Evolutionary conservation across 495 filamentous ascomycete genomes (phyloP).

Genomic region (Penicillium paxilli): DNA sequence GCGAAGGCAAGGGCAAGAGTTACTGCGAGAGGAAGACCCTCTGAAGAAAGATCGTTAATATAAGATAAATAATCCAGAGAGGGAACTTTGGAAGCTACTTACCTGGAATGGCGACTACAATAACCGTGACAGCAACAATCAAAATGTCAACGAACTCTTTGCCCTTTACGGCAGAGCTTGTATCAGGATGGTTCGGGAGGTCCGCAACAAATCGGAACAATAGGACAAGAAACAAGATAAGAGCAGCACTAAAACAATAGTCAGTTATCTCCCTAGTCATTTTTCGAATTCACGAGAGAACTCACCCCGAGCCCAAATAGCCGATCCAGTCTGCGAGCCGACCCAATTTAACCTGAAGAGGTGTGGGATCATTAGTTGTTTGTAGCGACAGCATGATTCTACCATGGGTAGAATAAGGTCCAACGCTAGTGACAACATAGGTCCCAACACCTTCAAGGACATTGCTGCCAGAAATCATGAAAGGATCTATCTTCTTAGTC

Average conservation of each 20-base stretch:
- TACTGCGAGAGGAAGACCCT: conserved; percentile 66
- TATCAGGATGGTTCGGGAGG: conserved; percentile 47
- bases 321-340: conserved; percentile 66
- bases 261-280: not conserved
- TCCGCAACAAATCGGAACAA: conserved; percentile 60
- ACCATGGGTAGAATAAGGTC: conserved; percentile 63
- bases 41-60: conserved; percentile 28
- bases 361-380: conserved; percentile 61
- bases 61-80: not conserved
- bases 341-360: conserved; percentile 64
- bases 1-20: conserved; percentile 71
- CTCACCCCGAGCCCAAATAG: conserved; percentile 47
- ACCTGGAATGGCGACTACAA: conserved; percentile 69
- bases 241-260: conserved; percentile 47
- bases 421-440: conserved; percentile 64
- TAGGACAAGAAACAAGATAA: conserved; percentile 62
- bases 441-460: conserved; percentile 66
- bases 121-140: conserved; percentile 68
- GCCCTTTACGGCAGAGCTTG: conserved; percentile 54
- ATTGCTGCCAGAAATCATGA: conserved; percentile 63
- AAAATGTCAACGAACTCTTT: conserved; percentile 66
- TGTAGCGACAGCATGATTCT: conserved; percentile 65
- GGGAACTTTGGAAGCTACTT: conserved; percentile 15
- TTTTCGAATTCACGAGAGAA: not conserved
- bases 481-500: conserved; percentile 61